phyloP scores from a whole-genome alignment of 225 moss, liverwort and hornwort genomes.

The Pseudoscleropodium purum region DNA sequence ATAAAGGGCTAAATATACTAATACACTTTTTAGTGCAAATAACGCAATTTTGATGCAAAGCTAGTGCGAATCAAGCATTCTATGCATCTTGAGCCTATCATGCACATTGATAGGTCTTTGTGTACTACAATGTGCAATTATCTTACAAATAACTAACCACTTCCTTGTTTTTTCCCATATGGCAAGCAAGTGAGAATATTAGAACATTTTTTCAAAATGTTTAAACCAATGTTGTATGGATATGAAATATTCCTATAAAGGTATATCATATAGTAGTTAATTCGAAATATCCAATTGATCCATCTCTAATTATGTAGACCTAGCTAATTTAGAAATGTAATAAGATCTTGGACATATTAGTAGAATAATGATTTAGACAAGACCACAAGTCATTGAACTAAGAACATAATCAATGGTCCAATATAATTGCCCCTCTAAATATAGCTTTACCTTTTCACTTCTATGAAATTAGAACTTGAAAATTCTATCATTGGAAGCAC shows the following conservation, averaged over 20 bases:
- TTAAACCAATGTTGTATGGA: not conserved
- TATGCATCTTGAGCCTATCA: too few relatives aligned
- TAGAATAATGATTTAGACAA: not conserved
- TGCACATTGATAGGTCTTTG: not conserved
- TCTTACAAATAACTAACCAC: not conserved
- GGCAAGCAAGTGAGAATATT: rapidly evolving
- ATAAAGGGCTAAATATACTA: not conserved
- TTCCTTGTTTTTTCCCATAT: rapidly evolving
- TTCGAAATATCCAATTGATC: not conserved
- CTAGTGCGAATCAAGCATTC: not conserved
- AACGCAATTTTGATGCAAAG: not conserved
- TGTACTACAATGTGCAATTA: not conserved
- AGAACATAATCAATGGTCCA: not conserved
- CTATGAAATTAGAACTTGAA: not conserved
- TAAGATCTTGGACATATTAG: rapidly evolving
- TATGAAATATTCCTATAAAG: not conserved
- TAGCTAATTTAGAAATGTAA: not conserved
- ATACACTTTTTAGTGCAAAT: not conserved
- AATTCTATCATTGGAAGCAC: not conserved
- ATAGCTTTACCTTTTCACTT: rapidly evolving
- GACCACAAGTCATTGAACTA: not conserved
- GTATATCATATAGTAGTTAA: not conserved
- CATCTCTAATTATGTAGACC: not conserved
- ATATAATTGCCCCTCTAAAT: not conserved
- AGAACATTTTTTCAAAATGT: rapidly evolving